These are phyloP conservation scores for Mycena metata DNA, from an alignment of 768 basidiomycete genomes.

Conservation along the genomic window DNA sequence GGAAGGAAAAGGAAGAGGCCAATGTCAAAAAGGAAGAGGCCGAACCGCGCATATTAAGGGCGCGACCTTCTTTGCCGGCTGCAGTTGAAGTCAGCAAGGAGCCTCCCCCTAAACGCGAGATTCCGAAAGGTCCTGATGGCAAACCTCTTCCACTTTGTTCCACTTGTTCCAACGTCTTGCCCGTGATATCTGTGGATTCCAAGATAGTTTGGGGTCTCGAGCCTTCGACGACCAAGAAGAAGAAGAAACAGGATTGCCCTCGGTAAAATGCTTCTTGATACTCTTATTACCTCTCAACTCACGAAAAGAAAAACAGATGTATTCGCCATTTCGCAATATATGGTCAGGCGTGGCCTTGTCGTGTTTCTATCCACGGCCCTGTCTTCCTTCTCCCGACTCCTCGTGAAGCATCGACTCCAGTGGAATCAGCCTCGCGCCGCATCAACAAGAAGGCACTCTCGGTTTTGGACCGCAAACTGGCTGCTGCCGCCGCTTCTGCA, in stretches of 20 bases:
- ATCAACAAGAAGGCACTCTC: constrained; percentile 65
- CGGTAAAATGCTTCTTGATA: constrained; percentile 61
- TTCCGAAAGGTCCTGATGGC: constrained; percentile 73
- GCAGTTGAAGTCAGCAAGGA: constrained; percentile 54
- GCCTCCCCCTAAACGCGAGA: constrained; percentile 52
- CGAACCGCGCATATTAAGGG: constrained; percentile 65
- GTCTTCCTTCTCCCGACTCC: constrained; percentile 59
- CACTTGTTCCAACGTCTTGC: constrained; percentile 79
- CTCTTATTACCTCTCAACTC: constrained; percentile 24
- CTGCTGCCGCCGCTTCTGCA: constrained; percentile 52
- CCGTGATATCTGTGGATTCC: constrained; percentile 81
- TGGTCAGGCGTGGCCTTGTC: constrained; percentile 76
- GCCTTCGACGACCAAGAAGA: constrained; percentile 67
- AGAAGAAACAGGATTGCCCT: constrained; percentile 78
- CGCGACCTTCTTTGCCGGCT: constrained; percentile 57
- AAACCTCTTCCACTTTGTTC: constrained; percentile 77
- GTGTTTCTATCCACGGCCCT: constrained; percentile 64
- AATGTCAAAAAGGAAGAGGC: constrained; percentile 65
- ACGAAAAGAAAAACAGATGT: constrained; percentile 58
- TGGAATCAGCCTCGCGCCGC: constrained; percentile 60
- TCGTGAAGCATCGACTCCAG: constrained; percentile 64
- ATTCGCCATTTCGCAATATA: constrained; percentile 87
- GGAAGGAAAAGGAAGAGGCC: constrained; percentile 47
- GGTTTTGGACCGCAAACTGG: constrained; percentile 68
- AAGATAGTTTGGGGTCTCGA: constrained; percentile 82